Percentiles rank a stretch among this genome's conserved stretches.
Evolutionary conservation across 768 basidiomycete species (phyloP).

Genomic region (Phylloporus scabripes): DNA sequence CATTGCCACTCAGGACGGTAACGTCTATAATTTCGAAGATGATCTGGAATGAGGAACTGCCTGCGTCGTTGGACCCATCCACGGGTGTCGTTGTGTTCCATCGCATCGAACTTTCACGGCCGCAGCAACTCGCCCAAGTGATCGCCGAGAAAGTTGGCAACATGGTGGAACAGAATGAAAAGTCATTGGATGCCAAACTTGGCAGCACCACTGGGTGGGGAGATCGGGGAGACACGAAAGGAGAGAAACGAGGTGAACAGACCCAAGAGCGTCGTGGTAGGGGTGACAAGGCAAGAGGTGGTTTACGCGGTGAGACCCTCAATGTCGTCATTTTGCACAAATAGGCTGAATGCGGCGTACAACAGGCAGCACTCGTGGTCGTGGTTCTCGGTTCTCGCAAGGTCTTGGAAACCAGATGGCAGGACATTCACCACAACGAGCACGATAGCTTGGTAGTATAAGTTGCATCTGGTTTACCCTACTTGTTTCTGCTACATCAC

Average conservation of each 20-base stretch:
- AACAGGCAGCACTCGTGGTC: slow-evolving; percentile 59
- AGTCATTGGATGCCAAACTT: slow-evolving; percentile 78
- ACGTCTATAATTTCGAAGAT: slow-evolving; percentile 88
- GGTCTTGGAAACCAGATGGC: slow-evolving; percentile 80
- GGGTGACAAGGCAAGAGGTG: slow-evolving; percentile 53
- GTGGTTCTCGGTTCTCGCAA: slow-evolving; percentile 78
- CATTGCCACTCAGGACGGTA: slow-evolving; percentile 71
- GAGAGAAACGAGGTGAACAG: slow-evolving; percentile 77
- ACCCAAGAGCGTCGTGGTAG: slow-evolving; percentile 72
- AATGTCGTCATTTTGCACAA: background rate
- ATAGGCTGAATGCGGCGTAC: background rate
- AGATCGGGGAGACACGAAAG: slow-evolving; percentile 54
- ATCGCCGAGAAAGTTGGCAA: slow-evolving; percentile 83
- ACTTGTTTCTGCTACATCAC: background rate
- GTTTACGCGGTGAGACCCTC: slow-evolving; percentile 47
- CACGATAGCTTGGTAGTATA: slow-evolving; percentile 14
- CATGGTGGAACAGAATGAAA: slow-evolving; percentile 92
- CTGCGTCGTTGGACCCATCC: slow-evolving; percentile 89
- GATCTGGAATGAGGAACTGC: slow-evolving; percentile 96
- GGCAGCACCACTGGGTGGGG: slow-evolving; percentile 50
- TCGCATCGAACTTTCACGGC: slow-evolving; percentile 78
- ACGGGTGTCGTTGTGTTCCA: slow-evolving; percentile 91
- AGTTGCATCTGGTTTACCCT: background rate
- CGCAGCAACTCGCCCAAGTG: slow-evolving; percentile 84
- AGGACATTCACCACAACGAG: slow-evolving; percentile 22